These are phyloP conservation scores for Aspergillus panamensis DNA, from an alignment of 495 filamentous ascomycete genomes.

Conservation along the genomic window DNA sequence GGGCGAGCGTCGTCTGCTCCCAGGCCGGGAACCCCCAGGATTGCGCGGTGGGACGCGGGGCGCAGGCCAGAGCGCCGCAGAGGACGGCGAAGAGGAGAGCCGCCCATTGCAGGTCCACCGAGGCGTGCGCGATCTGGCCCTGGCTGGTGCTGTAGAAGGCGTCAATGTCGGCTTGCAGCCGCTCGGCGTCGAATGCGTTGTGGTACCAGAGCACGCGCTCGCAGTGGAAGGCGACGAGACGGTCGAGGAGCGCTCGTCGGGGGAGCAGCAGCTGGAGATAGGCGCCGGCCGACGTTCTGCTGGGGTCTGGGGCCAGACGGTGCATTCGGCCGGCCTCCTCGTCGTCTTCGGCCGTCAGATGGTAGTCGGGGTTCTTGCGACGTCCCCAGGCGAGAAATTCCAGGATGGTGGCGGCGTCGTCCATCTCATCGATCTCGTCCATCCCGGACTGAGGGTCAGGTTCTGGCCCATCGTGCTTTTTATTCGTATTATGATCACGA, in stretches of 20 bases:
- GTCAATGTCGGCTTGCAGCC: slow-evolving; percentile 28
- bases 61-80: slow-evolving; percentile 35
- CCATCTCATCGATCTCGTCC: slow-evolving; percentile 37
- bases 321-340: slow-evolving; percentile 3
- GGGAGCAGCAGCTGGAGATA: slow-evolving; percentile 36
- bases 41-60: slow-evolving; percentile 24
- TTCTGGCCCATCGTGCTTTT: background rate
- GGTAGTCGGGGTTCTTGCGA: slow-evolving; percentile 36
- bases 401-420: slow-evolving; percentile 43
- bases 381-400: slow-evolving; percentile 46
- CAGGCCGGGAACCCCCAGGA: slow-evolving; percentile 36
- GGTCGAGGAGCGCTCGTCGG: slow-evolving; percentile 24
- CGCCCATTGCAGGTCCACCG: slow-evolving; percentile 37
- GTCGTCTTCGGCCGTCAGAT: slow-evolving; percentile 19
- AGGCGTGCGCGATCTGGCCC: slow-evolving; percentile 21
- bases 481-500: background rate
- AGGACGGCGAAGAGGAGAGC: slow-evolving; percentile 41
- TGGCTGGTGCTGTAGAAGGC: slow-evolving; percentile 29
- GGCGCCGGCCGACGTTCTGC: background rate
- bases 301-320: slow-evolving; percentile 11
- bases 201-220: slow-evolving; percentile 40
- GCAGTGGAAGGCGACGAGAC: slow-evolving; percentile 37
- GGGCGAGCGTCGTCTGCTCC: slow-evolving; percentile 31
- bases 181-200: slow-evolving; percentile 34
- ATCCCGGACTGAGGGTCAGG: slow-evolving; percentile 19